Evolutionary conservation across 2,329 filamentous ascomycete genomes (phyloP), one percentile per base, ranked within the genome.

Genomic region (Alternaria brassicae): DNA sequence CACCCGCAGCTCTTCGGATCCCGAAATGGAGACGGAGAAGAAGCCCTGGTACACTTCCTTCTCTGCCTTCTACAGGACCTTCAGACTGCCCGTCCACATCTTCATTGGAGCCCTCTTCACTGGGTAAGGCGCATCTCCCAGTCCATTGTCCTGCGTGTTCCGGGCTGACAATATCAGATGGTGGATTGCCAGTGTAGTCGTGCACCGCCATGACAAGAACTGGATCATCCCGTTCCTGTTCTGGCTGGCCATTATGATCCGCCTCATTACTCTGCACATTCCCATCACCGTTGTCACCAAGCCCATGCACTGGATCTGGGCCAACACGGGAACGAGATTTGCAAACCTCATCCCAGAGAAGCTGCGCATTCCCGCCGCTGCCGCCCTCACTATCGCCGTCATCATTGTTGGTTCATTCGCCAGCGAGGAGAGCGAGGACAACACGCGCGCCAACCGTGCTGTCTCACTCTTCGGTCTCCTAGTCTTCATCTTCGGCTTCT

Each of bases 221-320:
- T 96, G 92, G 92, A 79, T 96, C 56, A 86, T 93, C 49, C 92
- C 93, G 0, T 95, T 96, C 79, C 83, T 96, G 50, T 74, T 97
- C 45, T 96, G 89, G 83, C 85, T 96, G 44, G 84, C 82, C 66
- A 88, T 96, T 68, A 87, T 86, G 10, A 81, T 95, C 50, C 89
- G 93, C 32, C 76, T 96, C 48, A 65, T 96, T 73, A 90, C 89
- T 74, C 86, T 91, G 78, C 88, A 92, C 73, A 80, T 94, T 3
- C 88, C 91, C 1, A 86, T 89, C 67, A 84, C 85, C 39, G 81
- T 90, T 66, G 78, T 93, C 65, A 88, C 87, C 60, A 84, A 81
- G 61, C 89, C 90, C 2, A 86, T 91, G 78, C 85, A 86, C 68
- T 87, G 82, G 63, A 73, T 87, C 23, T 96, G 91, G 91, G 82